phyloP scores from a whole-genome alignment of 2,329 filamentous ascomycete species.

The Stachybotrys chlorohalonatus region DNA sequence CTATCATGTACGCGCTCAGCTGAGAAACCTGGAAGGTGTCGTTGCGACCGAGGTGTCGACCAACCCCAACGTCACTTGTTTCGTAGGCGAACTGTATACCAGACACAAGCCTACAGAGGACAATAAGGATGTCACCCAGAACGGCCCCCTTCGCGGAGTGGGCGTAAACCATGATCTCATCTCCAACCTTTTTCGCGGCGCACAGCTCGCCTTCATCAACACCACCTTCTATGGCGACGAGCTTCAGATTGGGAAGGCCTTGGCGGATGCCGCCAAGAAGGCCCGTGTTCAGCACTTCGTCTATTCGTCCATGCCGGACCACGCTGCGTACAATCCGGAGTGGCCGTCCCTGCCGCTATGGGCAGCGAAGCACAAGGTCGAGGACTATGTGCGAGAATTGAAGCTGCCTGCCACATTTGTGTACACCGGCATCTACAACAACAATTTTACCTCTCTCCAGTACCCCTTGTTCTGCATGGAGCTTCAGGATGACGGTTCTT shows the following conservation, averaged over 20 bases:
- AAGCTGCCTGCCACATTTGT: slow-evolving; percentile 83
- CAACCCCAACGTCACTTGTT: slow-evolving; percentile 65
- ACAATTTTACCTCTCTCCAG: slow-evolving; percentile 89
- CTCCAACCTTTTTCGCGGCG: slow-evolving; percentile 69
- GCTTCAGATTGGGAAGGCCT: slow-evolving; percentile 74
- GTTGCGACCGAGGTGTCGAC: slow-evolving; percentile 78
- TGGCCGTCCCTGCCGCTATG: slow-evolving; percentile 87
- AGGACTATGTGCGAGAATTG: slow-evolving; percentile 80
- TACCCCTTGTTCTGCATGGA: slow-evolving; percentile 97
- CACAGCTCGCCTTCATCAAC: slow-evolving; percentile 92
- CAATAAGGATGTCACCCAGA: slow-evolving; percentile 57
- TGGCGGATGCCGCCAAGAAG: slow-evolving; percentile 82
- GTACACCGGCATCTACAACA: slow-evolving; percentile 97
- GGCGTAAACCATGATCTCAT: slow-evolving; percentile 67
- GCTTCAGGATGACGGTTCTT: slow-evolving; percentile 72
- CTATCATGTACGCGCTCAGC: slow-evolving; percentile 85
- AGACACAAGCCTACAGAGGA: slow-evolving; percentile 40
- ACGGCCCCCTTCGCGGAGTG: slow-evolving; percentile 51
- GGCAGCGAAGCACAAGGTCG: slow-evolving; percentile 86
- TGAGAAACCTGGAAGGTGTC: slow-evolving; percentile 77
- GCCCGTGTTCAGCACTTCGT: slow-evolving; percentile 84
- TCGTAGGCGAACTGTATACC: slow-evolving; percentile 56
- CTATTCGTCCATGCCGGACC: slow-evolving; percentile 96
- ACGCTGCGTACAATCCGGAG: slow-evolving; percentile 63
- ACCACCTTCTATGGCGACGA: slow-evolving; percentile 97